Conservation (phyloP, 1,284 basidiomycete species). For the Rhodotorula sp. region DNA sequence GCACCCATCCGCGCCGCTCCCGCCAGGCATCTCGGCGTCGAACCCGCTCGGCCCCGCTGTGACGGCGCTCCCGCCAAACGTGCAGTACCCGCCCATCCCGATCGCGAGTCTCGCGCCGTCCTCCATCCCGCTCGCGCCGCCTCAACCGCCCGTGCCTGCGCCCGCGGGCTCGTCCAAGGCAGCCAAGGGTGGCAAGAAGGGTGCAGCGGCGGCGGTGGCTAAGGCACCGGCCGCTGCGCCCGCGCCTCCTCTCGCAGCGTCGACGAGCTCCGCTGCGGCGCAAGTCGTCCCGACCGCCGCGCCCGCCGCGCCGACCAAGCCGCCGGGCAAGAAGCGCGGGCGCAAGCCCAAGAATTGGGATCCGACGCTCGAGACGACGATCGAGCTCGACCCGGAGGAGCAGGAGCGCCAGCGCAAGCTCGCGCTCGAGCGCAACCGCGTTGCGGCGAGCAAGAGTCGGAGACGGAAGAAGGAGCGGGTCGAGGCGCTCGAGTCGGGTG, state of each 20-base stretch:
- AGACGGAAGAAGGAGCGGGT: conserved; percentile 37
- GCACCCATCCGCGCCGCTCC: neutral
- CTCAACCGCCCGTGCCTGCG: neutral
- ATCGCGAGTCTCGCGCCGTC: neutral
- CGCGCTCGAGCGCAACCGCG: conserved; percentile 33
- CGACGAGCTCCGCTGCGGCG: too few species aligned
- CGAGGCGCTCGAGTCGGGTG: conserved; percentile 28
- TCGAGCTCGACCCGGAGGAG: conserved; percentile 30
- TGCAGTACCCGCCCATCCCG: neutral
- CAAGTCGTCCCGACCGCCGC: neutral
- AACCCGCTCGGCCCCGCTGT: neutral
- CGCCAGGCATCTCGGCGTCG: neutral
- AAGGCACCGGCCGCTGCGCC: neutral
- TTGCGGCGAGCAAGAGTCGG: conserved; percentile 36
- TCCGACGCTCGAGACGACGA: conserved; percentile 17
- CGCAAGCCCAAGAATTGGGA: conserved; percentile 39
- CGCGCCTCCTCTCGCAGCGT: neutral
- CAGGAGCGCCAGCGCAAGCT: conserved; percentile 28
- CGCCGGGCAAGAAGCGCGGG: conserved; percentile 30
- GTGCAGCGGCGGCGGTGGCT: neutral
- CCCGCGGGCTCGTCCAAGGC: neutral
- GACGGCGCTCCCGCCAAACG: neutral
- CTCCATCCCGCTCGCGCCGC: neutral
- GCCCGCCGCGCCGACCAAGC: neutral
- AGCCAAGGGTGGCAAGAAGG: neutral